Evolutionary conservation across 1,284 basidiomycete species (phyloP), one percentile per base, ranked within the genome.

Genomic region (Fomitopsis betulina): DNA sequence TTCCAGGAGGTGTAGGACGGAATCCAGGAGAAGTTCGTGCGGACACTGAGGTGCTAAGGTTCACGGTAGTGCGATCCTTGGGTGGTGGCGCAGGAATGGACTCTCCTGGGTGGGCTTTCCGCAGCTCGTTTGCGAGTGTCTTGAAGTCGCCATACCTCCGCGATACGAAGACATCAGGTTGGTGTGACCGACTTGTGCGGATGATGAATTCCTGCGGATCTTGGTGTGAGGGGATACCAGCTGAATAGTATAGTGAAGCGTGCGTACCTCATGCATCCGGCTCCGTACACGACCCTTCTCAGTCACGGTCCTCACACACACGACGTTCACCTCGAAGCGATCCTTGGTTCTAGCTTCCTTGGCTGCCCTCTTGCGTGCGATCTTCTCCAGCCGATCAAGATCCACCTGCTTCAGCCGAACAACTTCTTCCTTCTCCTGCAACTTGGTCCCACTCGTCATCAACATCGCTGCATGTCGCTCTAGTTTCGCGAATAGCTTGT

Each of bases 141-240:
- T 80, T 88, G 73, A 99, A 98, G 70, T 99, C 96, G 13, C 96
- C 96, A 70, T 99, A 96, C 62, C 97, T 81, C 59, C 97, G 83
- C 1, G 94, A 93, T 2, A 98, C 96, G 70, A 86, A 95, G 4
- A 94, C 82, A 64, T 97, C 94, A 1, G 79, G 79, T 60, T 82
- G 81, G 12, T 84, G 81, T 3, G 85, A 81, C 35, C 93, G 80
- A 13, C 88, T 82, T 0, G 96, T 99, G 32, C 93, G 85, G 38
- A 99, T 87, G 66, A 99, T 86, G 71, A 99, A 99, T 79, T 98
- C 96, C 91, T 95, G 66, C 50, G 5, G 13, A 58, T 57, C 55
- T 52, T 57, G 59, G 38, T 40, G 51, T 33, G 57, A 49, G 58
- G 39, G 37, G 27, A 30, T 30, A 38, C 54, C 52, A 50, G 27